Percentiles rank a stretch among this genome's conserved stretches.
phyloP scores from a whole-genome alignment of 305 asterid species.

The Fraxinus nigra region DNA sequence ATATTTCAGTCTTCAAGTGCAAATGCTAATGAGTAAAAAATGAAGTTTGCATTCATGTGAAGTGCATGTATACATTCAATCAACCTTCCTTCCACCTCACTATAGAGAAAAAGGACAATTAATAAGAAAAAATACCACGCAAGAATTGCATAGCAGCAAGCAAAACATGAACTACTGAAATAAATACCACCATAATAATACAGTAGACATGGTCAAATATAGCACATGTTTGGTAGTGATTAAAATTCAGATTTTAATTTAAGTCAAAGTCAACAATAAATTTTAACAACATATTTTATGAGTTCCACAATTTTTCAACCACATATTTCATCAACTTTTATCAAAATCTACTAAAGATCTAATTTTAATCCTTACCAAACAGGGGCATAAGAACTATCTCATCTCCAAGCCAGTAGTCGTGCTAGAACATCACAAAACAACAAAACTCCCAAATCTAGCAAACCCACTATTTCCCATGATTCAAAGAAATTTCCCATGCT shows the following conservation, averaged over 20 bases:
- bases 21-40: not conserved
- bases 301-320: no score
- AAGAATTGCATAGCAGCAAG: not conserved
- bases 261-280: no score
- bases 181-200: not conserved
- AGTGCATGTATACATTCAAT: slow-evolving; percentile 1
- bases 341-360: no score
- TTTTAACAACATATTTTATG: no score
- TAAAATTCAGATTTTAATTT: no score
- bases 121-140: not conserved
- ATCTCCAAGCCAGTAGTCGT: not conserved
- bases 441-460: not conserved
- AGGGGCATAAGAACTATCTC: not conserved
- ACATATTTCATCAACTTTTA: no score
- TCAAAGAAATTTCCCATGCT: not conserved
- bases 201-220: not conserved
- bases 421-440: not conserved
- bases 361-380: no score
- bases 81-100: not conserved
- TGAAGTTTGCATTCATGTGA: not conserved
- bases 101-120: not conserved
- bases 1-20: not conserved
- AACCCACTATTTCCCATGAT: not conserved
- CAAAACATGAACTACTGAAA: not conserved
- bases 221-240: no score